A percentile compares a stretch with the other conserved stretches of the same genome.
Conservation (phyloP, 352 stramenopile genomes). For the Halophytophthora batemanensis region DNA sequence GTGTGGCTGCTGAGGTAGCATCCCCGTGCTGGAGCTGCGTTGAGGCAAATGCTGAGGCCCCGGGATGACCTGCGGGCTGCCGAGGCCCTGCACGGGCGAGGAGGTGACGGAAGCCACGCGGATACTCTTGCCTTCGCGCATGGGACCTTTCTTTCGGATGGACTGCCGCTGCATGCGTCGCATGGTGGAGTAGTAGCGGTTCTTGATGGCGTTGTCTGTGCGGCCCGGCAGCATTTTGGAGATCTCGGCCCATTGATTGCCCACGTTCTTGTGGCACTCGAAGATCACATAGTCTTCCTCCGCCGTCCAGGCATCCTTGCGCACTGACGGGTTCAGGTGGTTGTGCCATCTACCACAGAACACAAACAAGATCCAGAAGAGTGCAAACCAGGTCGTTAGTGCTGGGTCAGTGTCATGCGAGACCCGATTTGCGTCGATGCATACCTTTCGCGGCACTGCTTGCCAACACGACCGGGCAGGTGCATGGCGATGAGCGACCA, state of each 20-base stretch:
- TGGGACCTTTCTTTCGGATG: conserved; percentile 80
- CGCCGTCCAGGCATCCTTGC: conserved; percentile 86
- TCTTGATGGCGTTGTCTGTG: conserved; percentile 92
- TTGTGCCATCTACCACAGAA: conserved; percentile 76
- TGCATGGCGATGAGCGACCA: conserved; percentile 91
- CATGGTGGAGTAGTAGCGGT: conserved; percentile 92
- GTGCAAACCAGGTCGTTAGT: too few relatives aligned
- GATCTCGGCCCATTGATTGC: conserved; percentile 92
- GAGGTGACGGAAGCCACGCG: conserved; percentile 60
- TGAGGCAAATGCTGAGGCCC: conserved; percentile 9
- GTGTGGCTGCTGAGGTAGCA: conserved; percentile 9
- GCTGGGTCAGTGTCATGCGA: neutral
- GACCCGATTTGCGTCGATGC: neutral
- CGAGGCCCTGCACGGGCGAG: conserved; percentile 27
- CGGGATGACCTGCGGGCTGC: conserved; percentile 10
- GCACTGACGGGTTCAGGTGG: conserved; percentile 83
- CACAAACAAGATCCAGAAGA: too few relatives aligned
- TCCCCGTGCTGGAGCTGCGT: conserved; percentile 18
- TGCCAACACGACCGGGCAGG: conserved; percentile 81
- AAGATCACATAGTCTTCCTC: conserved; percentile 92
- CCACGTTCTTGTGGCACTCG: conserved; percentile 89
- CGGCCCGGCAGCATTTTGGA: conserved; percentile 87
- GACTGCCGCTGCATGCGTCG: conserved; percentile 85
- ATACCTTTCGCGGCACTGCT: conserved; percentile 83
- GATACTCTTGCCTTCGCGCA: conserved; percentile 81